Conservation (phyloP, 768 basidiomycete genomes). For the Leccinum boreale region DNA sequence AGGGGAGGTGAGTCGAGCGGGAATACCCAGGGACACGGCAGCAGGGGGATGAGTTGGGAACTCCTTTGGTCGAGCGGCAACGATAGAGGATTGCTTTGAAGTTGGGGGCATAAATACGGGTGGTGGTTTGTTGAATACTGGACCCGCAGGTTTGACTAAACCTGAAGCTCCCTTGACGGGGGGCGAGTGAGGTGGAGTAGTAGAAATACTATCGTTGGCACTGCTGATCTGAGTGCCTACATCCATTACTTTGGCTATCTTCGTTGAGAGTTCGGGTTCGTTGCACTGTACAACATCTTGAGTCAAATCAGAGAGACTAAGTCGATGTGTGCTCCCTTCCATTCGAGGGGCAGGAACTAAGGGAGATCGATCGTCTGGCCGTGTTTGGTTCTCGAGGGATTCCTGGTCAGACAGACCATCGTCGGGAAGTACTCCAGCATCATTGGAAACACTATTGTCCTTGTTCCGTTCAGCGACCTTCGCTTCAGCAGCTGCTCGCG, state of each 20-base stretch:
- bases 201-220: conserved; percentile 41
- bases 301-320: conserved; percentile 64
- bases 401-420: conserved; percentile 9
- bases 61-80: conserved; percentile 25
- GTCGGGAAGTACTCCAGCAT: conserved; percentile 26
- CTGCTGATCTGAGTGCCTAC: background rate
- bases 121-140: conserved; percentile 58
- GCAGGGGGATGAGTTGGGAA: conserved; percentile 36
- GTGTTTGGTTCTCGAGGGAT: background rate
- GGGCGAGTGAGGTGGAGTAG: conserved; percentile 59
- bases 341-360: background rate
- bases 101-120: conserved; percentile 26
- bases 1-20: conserved; percentile 31
- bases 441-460: conserved; percentile 33
- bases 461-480: conserved; percentile 63
- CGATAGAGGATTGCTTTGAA: conserved; percentile 11
- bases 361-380: background rate
- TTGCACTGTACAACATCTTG: conserved; percentile 31
- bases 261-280: conserved; percentile 18
- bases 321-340: conserved; percentile 31
- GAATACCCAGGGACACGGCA: conserved; percentile 46
- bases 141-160: conserved; percentile 37
- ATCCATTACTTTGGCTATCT: conserved; percentile 15
- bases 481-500: conserved; percentile 61
- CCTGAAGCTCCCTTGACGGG: conserved; percentile 27